phyloP scores from a whole-genome alignment of 2,329 filamentous ascomycete species.

The Fusarium bulbicola region DNA sequence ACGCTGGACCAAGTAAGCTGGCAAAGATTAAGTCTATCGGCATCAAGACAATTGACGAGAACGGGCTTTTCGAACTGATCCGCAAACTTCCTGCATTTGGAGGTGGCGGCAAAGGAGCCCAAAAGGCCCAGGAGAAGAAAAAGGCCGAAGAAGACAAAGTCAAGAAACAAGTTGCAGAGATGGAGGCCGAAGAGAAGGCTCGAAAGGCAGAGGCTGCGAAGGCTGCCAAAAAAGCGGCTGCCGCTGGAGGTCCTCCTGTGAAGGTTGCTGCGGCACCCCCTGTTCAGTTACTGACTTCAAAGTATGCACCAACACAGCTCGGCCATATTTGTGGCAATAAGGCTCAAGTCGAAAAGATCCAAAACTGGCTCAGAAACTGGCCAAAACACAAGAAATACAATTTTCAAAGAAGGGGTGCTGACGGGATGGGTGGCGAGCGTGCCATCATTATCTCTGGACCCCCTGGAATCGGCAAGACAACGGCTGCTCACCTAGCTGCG shows the following conservation, averaged over 20 bases:
- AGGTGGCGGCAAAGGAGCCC: slow-evolving; percentile 86
- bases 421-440: slow-evolving; percentile 83
- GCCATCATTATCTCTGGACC: slow-evolving; percentile 96
- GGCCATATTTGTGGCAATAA: slow-evolving; percentile 97
- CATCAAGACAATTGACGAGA: slow-evolving; percentile 93
- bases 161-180: slow-evolving; percentile 80
- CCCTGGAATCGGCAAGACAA: slow-evolving; percentile 97
- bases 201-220: slow-evolving; percentile 62
- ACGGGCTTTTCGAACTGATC: slow-evolving; percentile 90
- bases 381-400: slow-evolving; percentile 78
- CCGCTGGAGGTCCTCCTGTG: slow-evolving; percentile 34
- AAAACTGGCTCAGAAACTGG: slow-evolving; percentile 87
- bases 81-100: slow-evolving; percentile 82
- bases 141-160: slow-evolving; percentile 86
- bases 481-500: slow-evolving; percentile 91
- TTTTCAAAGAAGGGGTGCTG: slow-evolving; percentile 84
- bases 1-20: slow-evolving; percentile 94
- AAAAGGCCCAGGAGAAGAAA: slow-evolving; percentile 85
- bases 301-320: slow-evolving; percentile 88
- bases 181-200: slow-evolving; percentile 81
- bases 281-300: slow-evolving; percentile 87
- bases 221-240: slow-evolving; percentile 55
- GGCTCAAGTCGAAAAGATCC: slow-evolving; percentile 85
- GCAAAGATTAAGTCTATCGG: slow-evolving; percentile 81
- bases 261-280: slow-evolving; percentile 56